A percentile compares a stretch with the other conserved stretches of the same genome.
Conservation (phyloP, 495 filamentous ascomycete species). For the Glarea lozoyensis region DNA sequence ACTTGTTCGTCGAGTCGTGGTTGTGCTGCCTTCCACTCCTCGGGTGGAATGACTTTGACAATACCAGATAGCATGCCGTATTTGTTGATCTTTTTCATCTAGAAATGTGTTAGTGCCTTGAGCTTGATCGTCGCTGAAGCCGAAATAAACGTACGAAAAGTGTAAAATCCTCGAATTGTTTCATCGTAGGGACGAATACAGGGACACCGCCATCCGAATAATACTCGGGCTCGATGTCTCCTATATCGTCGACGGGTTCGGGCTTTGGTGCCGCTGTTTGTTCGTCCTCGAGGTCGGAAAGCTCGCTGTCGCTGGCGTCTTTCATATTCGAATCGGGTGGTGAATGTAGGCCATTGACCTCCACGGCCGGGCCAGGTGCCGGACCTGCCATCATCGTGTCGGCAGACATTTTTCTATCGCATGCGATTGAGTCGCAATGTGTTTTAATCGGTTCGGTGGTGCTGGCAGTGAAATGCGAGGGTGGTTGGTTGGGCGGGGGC, state of each 20-base stretch:
- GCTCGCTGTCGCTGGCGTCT: slow-evolving; percentile 39
- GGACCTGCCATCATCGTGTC: slow-evolving; percentile 9
- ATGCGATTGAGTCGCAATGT: slow-evolving; percentile 13
- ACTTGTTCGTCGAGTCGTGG: slow-evolving; percentile 73
- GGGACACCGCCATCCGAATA: slow-evolving; percentile 83
- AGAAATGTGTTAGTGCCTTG: slow-evolving; percentile 5
- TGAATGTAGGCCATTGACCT: slow-evolving; percentile 13
- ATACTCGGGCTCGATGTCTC: slow-evolving; percentile 63
- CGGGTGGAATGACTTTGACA: slow-evolving; percentile 86
- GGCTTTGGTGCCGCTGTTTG: not conserved
- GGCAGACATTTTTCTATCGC: slow-evolving; percentile 13
- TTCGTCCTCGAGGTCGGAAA: slow-evolving; percentile 42
- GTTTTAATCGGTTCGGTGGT: not conserved
- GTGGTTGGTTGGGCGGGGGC: not conserved
- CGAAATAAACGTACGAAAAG: slow-evolving; percentile 46
- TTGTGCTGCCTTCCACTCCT: slow-evolving; percentile 83
- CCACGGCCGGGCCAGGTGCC: slow-evolving; percentile 6
- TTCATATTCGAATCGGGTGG: slow-evolving; percentile 19
- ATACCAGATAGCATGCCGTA: slow-evolving; percentile 98
- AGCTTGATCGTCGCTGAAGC: not conserved
- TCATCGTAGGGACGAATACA: slow-evolving; percentile 92
- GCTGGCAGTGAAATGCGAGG: not conserved
- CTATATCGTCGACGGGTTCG: slow-evolving; percentile 56
- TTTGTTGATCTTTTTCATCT: slow-evolving; percentile 75
- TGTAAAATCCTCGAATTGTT: slow-evolving; percentile 88